Conservation (phyloP, 306 rosid species). For the Prinsepia uniflora region DNA sequence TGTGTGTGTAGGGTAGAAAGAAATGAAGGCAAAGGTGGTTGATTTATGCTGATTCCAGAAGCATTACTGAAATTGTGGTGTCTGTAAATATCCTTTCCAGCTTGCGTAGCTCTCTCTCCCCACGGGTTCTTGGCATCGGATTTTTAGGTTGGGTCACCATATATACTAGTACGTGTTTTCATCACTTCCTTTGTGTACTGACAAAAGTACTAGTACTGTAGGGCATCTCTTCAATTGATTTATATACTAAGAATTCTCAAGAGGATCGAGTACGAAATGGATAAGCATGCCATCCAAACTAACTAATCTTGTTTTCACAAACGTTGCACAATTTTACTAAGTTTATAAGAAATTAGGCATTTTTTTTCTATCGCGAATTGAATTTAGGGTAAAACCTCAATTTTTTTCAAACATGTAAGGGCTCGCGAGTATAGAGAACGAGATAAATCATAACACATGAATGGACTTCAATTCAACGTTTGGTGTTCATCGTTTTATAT, state of each 20-base stretch:
- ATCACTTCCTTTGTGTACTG: background rate
- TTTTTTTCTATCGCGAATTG: too few relatives aligned
- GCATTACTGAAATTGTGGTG: constrained; percentile 5
- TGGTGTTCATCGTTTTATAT: background rate
- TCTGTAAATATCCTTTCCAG: background rate
- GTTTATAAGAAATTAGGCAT: too few relatives aligned
- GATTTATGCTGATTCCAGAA: constrained; percentile 2
- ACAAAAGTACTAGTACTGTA: too few relatives aligned
- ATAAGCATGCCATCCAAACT: background rate
- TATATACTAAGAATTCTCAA: background rate
- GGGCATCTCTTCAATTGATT: background rate
- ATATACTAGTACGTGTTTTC: background rate
- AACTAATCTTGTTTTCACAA: too few relatives aligned
- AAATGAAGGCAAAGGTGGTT: background rate
- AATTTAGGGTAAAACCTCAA: too few relatives aligned
- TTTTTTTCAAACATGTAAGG: too few relatives aligned
- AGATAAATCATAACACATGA: background rate
- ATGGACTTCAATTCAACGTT: background rate
- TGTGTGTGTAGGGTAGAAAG: background rate
- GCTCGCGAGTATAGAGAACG: background rate
- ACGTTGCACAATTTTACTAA: too few relatives aligned
- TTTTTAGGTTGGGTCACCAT: background rate
- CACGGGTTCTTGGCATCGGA: background rate
- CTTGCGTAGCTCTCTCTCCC: background rate
- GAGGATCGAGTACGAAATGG: too few relatives aligned